Evolutionary conservation across 495 filamentous ascomycete species (phyloP), one percentile per base, ranked within the genome.

Genomic region (Cercophora sp.): DNA sequence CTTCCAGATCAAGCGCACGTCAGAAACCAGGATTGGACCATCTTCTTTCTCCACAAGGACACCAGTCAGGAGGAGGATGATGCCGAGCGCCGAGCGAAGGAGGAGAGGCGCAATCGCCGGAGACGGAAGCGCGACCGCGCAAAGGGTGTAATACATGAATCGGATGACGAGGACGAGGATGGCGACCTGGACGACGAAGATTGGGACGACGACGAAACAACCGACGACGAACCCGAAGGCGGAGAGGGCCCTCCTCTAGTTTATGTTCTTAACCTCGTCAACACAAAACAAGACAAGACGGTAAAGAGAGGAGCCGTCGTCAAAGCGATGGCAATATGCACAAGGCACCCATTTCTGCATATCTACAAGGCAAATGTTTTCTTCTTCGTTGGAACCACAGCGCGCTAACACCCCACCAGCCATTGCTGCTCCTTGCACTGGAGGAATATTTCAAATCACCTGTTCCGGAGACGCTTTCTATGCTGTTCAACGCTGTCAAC

Each of bases 301-400:
- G 91, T 87, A 10, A 91, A 93, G 68, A 79, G 91, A 79, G 93
- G 93, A 49, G 94, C 93, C 2, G 84, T 96, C 24, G 91, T 96
- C 24, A 98, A 96, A 70, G 91, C 93, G 2, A 98, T 98, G 93
- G 93, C 93, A n/a, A 96, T 98, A 57, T 98, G 93, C 71, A 98
- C 93, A 4, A 77, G 92, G 40, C 93, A 98, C 73, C 91, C 93
- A n/a, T 98, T 98, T 65, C 77, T 98, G 45, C 92, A 98, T 68
- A 97, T 98, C 51, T 98, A 97, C 70, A 98, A 97, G 80, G 89
- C 89, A 63, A 46, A 18, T 18, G 49, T n/a, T 11, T 16, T 11
- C 5, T 18, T 27, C 10, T 16, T 10, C 16, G 22, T 3, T 27
- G 32, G 26, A 47, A 42, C 9, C 5, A 27, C 34, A 24, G 2